Evolutionary conservation across 2,329 filamentous ascomycete species (phyloP).

Genomic region (Chrysosporium queenslandicum): DNA sequence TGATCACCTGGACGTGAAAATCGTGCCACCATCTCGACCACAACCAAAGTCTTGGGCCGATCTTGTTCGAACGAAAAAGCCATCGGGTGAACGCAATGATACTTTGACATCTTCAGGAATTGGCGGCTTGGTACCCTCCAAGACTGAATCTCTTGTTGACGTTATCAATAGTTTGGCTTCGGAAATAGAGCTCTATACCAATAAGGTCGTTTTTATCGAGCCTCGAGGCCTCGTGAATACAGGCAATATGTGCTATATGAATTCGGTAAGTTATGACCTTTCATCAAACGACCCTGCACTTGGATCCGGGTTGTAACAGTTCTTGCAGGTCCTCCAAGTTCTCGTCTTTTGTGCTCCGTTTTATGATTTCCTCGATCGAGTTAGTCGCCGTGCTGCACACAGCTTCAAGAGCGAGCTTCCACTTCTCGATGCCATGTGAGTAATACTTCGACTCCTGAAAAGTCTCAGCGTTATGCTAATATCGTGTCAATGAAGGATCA

Average conservation of each 20-base stretch:
- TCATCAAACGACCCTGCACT: neutral
- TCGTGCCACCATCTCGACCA: slow-evolving; percentile 31
- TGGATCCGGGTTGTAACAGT: neutral
- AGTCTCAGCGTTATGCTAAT: neutral
- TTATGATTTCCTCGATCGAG: slow-evolving; percentile 82
- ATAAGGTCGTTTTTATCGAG: slow-evolving; percentile 73
- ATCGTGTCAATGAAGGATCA: slow-evolving; percentile 53
- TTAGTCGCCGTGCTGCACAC: slow-evolving; percentile 71
- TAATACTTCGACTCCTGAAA: slow-evolving; percentile 17
- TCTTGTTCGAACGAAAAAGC: slow-evolving; percentile 48
- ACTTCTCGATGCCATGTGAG: slow-evolving; percentile 84
- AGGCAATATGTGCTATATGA: slow-evolving; percentile 99
- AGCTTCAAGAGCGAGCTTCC: slow-evolving; percentile 95
- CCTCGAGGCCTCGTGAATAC: slow-evolving; percentile 91
- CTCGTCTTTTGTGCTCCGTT: slow-evolving; percentile 90
- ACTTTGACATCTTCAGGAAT: slow-evolving; percentile 18
- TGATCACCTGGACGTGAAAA: slow-evolving; percentile 7
- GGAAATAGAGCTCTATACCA: slow-evolving; percentile 44
- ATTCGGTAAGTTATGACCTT: slow-evolving; percentile 61
- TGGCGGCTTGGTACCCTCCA: slow-evolving; percentile 37
- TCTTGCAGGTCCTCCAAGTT: slow-evolving; percentile 73
- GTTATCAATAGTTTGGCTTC: slow-evolving; percentile 62
- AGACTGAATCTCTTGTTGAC: slow-evolving; percentile 60
- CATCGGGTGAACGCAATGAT: slow-evolving; percentile 24
- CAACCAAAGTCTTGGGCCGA: slow-evolving; percentile 60